Evolutionary conservation across 768 basidiomycete species (phyloP).

Genomic region (Mycena leptocephala): DNA sequence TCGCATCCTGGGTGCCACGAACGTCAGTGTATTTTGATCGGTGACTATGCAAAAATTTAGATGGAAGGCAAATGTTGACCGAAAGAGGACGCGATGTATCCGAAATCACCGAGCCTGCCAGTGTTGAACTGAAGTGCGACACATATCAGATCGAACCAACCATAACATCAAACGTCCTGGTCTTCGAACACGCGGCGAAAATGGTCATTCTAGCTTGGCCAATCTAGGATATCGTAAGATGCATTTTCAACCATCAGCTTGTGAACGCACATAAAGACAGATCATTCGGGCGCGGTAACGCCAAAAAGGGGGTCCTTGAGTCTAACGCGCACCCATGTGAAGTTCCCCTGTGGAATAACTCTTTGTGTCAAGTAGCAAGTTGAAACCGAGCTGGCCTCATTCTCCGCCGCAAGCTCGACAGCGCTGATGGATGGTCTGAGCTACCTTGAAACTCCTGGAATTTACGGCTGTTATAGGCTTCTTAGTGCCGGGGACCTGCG

Average conservation of each 20-base stretch:
- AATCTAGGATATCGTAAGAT: not conserved
- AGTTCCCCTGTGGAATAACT: constrained; percentile 27
- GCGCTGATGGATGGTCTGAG: constrained; percentile 69
- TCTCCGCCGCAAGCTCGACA: constrained; percentile 72
- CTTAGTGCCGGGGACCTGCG: constrained; percentile 59
- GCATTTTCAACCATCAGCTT: too few relatives aligned
- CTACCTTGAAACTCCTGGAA: constrained; percentile 65
- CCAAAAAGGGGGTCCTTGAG: too few relatives aligned
- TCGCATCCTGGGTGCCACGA: constrained; percentile 22
- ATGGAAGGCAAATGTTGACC: not conserved
- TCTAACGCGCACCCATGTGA: constrained; percentile 42
- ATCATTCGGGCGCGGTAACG: constrained; percentile 6
- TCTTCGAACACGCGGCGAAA: constrained; percentile 6
- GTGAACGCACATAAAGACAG: not conserved
- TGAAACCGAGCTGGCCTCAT: constrained; percentile 61
- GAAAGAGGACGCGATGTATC: constrained; percentile 40
- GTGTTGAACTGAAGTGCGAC: not conserved
- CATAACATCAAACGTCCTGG: constrained; percentile 2
- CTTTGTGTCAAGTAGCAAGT: not conserved
- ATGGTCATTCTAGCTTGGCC: not conserved
- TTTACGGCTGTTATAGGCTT: constrained; percentile 74
- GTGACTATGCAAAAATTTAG: constrained; percentile 56
- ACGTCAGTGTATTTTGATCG: constrained; percentile 70
- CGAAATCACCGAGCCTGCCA: constrained; percentile 9
- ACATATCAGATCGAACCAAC: not conserved